These are phyloP conservation scores for Dillenia turbinata DNA, from an alignment of 164 flowering plant genomes.

Conservation along the genomic window DNA sequence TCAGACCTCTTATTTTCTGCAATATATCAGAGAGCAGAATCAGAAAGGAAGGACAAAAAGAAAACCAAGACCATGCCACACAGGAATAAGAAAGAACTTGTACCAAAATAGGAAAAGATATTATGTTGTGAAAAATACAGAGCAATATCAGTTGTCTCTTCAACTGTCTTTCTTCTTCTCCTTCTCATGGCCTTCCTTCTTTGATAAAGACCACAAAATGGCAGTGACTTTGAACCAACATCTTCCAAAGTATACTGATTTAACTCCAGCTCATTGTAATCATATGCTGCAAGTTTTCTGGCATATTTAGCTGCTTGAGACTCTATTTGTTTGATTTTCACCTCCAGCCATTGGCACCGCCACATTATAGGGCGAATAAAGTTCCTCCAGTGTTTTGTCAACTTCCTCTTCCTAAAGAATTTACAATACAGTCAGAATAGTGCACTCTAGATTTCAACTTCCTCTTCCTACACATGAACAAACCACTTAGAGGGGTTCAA, in stretches of 20 bases:
- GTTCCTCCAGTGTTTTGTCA: slow-evolving; percentile 83
- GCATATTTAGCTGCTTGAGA: slow-evolving; percentile 57
- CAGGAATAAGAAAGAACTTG: slow-evolving; percentile 6
- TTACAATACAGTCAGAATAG: too few species aligned
- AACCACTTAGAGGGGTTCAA: too few species aligned
- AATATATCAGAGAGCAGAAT: slow-evolving; percentile 15
- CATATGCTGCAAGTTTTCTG: slow-evolving; percentile 36
- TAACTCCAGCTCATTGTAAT: slow-evolving; percentile 28
- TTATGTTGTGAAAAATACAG: slow-evolving; percentile 69
- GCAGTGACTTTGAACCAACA: slow-evolving; percentile 50
- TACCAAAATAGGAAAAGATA: slow-evolving; percentile 81
- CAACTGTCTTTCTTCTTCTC: slow-evolving; percentile 69
- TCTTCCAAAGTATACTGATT: slow-evolving; percentile 31
- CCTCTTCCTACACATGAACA: too few species aligned
- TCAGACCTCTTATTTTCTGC: slow-evolving; percentile 72
- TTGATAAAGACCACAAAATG: slow-evolving; percentile 34
- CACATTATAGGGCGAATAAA: slow-evolving; percentile 77
- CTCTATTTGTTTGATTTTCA: slow-evolving; percentile 65
- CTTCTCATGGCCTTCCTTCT: slow-evolving; percentile 52
- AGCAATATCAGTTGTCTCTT: slow-evolving; percentile 47
- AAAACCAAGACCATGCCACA: slow-evolving; percentile 2
- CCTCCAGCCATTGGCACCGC: slow-evolving; percentile 81
- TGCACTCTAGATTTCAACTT: too few species aligned
- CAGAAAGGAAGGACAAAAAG: not conserved
- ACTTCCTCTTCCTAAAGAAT: slow-evolving; percentile 64